Evolutionary conservation across 106 monocot species (phyloP).

Genomic region (Dendrobium huoshanense): DNA sequence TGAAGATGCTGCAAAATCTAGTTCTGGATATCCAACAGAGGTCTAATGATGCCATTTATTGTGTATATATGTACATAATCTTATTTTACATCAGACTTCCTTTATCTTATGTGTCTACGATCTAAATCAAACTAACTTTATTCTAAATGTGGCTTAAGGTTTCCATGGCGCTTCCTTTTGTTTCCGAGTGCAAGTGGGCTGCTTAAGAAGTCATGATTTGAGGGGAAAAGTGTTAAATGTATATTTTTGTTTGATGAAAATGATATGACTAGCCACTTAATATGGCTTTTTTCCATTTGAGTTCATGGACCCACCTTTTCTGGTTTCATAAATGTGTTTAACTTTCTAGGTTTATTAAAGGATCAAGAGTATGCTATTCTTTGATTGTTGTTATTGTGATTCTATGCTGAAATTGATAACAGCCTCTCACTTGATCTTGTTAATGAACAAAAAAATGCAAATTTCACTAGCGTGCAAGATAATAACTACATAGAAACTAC

Average conservation of each 20-base stretch:
- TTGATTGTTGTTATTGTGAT: neutral
- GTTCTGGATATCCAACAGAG: conserved; percentile 9
- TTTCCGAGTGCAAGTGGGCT: neutral
- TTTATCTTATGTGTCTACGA: neutral
- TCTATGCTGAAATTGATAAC: neutral
- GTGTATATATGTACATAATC: conserved; percentile 39
- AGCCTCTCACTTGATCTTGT: neutral
- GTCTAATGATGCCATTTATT: conserved; percentile 6
- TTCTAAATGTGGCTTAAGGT: neutral
- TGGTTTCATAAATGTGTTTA: neutral
- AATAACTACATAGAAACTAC: neutral
- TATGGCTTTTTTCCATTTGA: neutral
- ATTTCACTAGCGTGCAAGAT: neutral
- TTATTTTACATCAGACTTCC: neutral
- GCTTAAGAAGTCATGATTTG: neutral
- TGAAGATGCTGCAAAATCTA: conserved; percentile 9
- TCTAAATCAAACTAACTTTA: neutral
- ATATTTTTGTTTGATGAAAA: neutral
- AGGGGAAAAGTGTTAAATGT: neutral
- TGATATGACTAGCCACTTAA: neutral
- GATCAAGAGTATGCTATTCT: neutral
- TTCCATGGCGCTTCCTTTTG: neutral
- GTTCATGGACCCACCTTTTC: neutral
- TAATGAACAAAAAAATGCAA: neutral
- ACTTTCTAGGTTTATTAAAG: neutral